Percentiles rank a stretch among this genome's conserved stretches.
phyloP scores from a whole-genome alignment of 1,284 basidiomycete genomes.

The Heterobasidion irregulare region DNA sequence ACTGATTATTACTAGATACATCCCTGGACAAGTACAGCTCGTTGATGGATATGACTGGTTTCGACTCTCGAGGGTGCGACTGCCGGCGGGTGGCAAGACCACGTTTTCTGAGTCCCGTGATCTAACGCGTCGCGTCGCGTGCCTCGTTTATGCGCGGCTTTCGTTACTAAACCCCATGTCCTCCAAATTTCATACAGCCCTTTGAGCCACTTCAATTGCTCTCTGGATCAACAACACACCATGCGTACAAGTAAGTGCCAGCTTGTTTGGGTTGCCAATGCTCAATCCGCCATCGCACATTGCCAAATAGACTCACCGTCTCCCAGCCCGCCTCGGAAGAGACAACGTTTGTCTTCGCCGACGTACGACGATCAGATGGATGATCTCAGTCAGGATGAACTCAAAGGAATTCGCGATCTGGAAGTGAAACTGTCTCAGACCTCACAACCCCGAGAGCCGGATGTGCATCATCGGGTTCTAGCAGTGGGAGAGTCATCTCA shows the following conservation, averaged over 20 bases:
- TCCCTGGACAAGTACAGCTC: not conserved
- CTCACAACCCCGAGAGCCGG: not conserved
- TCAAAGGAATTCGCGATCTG: slow-evolving; percentile 43
- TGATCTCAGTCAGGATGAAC: slow-evolving; percentile 46
- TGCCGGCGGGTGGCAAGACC: no score
- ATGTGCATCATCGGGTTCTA: not conserved
- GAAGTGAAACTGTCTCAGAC: slow-evolving; percentile 29
- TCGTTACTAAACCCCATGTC: not conserved
- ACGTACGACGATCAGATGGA: slow-evolving; percentile 53
- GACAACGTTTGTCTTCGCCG: slow-evolving; percentile 58
- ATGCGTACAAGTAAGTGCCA: not conserved
- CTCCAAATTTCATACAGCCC: not conserved
- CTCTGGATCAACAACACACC: not conserved
- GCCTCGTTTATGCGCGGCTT: not conserved
- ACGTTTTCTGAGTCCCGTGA: not conserved
- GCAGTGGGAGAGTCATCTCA: slow-evolving; percentile 1
- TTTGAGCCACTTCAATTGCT: not conserved
- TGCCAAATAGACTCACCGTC: slow-evolving; percentile 2
- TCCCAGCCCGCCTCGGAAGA: slow-evolving; percentile 22
- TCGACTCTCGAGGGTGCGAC: not conserved
- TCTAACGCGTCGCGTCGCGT: slow-evolving; percentile 3
- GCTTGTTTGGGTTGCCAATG: not conserved
- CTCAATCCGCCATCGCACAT: not conserved
- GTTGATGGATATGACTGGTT: not conserved
- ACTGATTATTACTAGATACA: no score